These are phyloP conservation scores for Incumbomyces lentus DNA, from an alignment of 2,329 filamentous ascomycete species.

Conservation along the genomic window DNA sequence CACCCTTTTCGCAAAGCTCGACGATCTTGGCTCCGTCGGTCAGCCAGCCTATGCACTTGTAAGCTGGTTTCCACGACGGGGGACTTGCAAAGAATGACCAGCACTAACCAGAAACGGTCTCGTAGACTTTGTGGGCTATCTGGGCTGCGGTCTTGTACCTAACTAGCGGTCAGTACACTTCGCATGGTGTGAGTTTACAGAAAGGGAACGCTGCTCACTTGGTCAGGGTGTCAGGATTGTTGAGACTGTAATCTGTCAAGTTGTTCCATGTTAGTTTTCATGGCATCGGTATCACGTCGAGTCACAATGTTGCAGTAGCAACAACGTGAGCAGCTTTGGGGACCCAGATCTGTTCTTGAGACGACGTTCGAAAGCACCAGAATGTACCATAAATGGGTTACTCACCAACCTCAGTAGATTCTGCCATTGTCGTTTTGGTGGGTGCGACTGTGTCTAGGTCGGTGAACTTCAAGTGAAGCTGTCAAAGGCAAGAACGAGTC, in stretches of 20 bases:
- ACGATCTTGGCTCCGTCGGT: slow-evolving; percentile 85
- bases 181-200: not conserved
- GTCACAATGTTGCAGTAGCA: not conserved
- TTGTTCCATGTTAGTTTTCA: not conserved
- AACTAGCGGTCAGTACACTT: not conserved
- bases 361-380: no score
- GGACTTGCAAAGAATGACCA: not conserved
- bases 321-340: not conserved
- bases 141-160: slow-evolving; percentile 87
- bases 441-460: not conserved
- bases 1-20: slow-evolving; percentile 87
- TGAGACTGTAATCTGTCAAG: slow-evolving; percentile 68
- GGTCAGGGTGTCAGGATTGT: slow-evolving; percentile 87
- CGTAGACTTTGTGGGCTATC: slow-evolving; percentile 92
- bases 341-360: no score
- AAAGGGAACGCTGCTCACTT: slow-evolving; percentile 38
- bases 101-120: slow-evolving; percentile 57
- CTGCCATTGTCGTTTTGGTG: slow-evolving; percentile 1
- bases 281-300: no score
- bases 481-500: not conserved
- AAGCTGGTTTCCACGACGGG: not conserved
- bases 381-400: not conserved
- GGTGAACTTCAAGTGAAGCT: no score
- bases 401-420: slow-evolving; percentile 6
- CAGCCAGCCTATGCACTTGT: slow-evolving; percentile 45